Evolutionary conservation across 1,284 basidiomycete species (phyloP), one percentile per base, ranked within the genome.

Genomic region (Cutaneotrichosporon dermatis): DNA sequence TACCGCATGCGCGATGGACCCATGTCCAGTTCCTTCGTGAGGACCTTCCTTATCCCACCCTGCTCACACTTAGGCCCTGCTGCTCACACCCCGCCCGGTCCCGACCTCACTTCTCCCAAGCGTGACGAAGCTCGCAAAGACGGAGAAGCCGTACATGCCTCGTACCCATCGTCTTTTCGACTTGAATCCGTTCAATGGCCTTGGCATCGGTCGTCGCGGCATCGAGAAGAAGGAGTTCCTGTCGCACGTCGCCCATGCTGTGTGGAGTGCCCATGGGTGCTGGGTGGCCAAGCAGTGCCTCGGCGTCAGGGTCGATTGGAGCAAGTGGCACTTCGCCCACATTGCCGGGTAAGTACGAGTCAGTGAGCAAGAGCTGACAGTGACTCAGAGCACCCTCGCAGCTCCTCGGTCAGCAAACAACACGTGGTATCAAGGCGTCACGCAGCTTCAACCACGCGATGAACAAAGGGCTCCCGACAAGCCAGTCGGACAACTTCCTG

Each of bases 1-100:
- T 64, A 61, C 53, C 57, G 63, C 11, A 54, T 64, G 6, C 63
- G 63, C n/a, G 63, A 64, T n/a, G 63, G 63, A 1, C 37, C 63
- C 6, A 57, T 61, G 55, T 39, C 55, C 25, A 52, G 53, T 10
- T 61, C 60, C 3, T 59, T 61, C 35, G 63, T 64, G 25, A 36
- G 62, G 37, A 6, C 4, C 39, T 40, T 40, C 39, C 39, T 40
- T 40, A 9, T 1, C 1, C 3, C 25, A 7, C 9, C 11, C 10
- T 2, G 13, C 3, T 1, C 5, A 9, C 13, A 6, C 59, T 52
- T 4, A 58, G 63, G 63, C 63, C 10, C 48, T 61, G 9, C 54
- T 61, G 36, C 63, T 64, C 55, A 49, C 49, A 1, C 63, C 63
- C 6, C 57, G 63, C 25, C 63, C 63, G 0, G 44, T 54, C 3